These are phyloP conservation scores for Daldinia bambusicola DNA, from an alignment of 495 filamentous ascomycete species.

Conservation along the genomic window DNA sequence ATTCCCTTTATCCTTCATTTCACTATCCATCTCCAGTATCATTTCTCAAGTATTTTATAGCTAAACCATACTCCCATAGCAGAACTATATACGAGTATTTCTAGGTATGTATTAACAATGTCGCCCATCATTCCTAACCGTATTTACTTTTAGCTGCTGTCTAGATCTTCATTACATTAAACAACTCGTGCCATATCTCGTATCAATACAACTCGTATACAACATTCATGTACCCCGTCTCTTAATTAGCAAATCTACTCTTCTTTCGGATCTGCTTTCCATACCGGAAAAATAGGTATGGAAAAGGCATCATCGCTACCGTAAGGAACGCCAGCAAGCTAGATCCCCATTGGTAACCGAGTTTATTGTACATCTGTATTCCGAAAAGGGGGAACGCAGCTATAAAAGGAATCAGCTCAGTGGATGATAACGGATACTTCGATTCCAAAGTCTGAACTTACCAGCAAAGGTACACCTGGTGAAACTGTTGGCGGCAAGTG, in stretches of 20 bases:
- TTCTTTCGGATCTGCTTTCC: conserved; percentile 65
- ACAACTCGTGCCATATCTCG: neutral
- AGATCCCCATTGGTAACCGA: conserved; percentile 79
- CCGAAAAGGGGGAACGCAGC: conserved; percentile 62
- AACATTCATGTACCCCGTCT: neutral
- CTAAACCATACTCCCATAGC: no score
- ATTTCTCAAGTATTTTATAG: no score
- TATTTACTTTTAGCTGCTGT: neutral
- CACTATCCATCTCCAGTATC: no score
- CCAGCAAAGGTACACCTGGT: conserved; percentile 85
- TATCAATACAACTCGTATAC: neutral
- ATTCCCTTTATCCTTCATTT: no score
- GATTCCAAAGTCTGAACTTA: conserved; percentile 56
- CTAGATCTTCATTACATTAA: neutral
- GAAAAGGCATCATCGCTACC: conserved; percentile 73
- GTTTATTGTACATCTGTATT: conserved; percentile 68
- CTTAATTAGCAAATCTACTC: conserved; percentile 57
- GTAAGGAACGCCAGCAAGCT: conserved; percentile 75
- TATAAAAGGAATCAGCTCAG: conserved; percentile 51
- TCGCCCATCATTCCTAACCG: neutral
- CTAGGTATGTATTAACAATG: neutral
- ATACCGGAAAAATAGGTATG: conserved; percentile 74
- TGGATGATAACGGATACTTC: neutral
- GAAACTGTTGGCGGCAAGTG: conserved; percentile 89
- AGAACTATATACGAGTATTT: no score